Evolutionary conservation across 345 rosid species (phyloP), one percentile per base, ranked within the genome.

Genomic region (Iberis pinnata): DNA sequence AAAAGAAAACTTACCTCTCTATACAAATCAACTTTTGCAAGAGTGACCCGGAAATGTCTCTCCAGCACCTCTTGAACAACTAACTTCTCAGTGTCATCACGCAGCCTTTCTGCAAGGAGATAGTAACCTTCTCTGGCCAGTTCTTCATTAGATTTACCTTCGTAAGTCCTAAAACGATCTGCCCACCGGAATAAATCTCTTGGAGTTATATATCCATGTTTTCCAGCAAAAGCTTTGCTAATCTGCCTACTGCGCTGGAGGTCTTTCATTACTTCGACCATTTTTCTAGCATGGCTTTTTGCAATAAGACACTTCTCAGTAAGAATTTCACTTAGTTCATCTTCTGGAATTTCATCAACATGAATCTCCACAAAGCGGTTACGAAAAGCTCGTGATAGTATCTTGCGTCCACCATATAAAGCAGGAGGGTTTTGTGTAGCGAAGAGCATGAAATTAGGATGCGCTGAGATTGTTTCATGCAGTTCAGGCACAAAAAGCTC

Each of bases 111-210:
- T 19, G 96, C 96, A 73, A 90, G 68, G 56, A 90, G 80, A 68
- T 84, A 85, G 73, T 82, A 90, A 41, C 98, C 98, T 58, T 90
- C 92, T 67, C 80, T 78, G 15, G 95, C 96, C 68, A 87, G 76
- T 58, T 79, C 89, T 66, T 90, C 96, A 65, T 81, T 72, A 43
- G 81, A 76, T 62, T 63, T 71, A 48, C 89, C 69, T 20, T 43
- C 82, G 72, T 70, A 80, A 25, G 59, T 70, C 74, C 73, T 78
- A 57, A 87, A 86, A 54, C 95, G 88, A 70, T 75, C 63, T 50
- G 98, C 96, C 98, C 96, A 90, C 59, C 98, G 89, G 71, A 90
- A 87, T 69, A 90, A 75, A 63, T 90, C 98, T 63, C 98, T 73
- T 29, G 98, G 95, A 56, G 98, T 90, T 59, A 90, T 84, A 72